Evolutionary conservation across 371 early-diverging fungal genomes (phyloP).

Genomic region (Rhizopus arrhizus): DNA sequence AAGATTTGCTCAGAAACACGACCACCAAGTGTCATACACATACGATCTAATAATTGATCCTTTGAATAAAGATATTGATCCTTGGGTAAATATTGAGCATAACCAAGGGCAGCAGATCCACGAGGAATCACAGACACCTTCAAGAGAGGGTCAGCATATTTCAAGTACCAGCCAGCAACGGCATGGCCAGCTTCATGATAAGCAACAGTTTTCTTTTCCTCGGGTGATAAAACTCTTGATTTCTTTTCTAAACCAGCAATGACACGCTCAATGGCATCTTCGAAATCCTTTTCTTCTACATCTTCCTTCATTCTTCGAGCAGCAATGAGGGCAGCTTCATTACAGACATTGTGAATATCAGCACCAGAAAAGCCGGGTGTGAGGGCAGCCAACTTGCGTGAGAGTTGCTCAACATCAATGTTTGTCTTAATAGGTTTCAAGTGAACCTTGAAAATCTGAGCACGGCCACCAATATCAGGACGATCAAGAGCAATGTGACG

Average conservation of each 20-base stretch:
- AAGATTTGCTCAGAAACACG: constrained; percentile 95
- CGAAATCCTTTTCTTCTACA: constrained; percentile 90
- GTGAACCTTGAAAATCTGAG: constrained; percentile 96
- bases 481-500: constrained; percentile 95
- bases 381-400: constrained; percentile 75
- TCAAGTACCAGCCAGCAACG: constrained; percentile 97
- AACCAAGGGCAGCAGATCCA: constrained; percentile 94
- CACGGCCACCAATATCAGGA: constrained; percentile 94
- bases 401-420: constrained; percentile 77
- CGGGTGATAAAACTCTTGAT: constrained; percentile 91
- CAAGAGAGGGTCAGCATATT: constrained; percentile 93
- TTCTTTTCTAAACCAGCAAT: constrained; percentile 98
- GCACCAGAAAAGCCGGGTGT: constrained; percentile 99
- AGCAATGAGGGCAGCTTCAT: constrained; percentile 98
- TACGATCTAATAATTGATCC: constrained; percentile 91
- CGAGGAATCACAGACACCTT: constrained; percentile 99
- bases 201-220: constrained; percentile 98
- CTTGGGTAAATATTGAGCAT: constrained; percentile 98
- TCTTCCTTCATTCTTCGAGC: constrained; percentile 80
- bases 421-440: constrained; percentile 89
- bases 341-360: constrained; percentile 98
- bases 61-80: constrained; percentile 95
- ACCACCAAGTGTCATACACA: constrained; percentile 98
- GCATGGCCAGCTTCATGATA: constrained; percentile 99
- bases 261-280: constrained; percentile 97